Conservation (phyloP, 1,284 basidiomycete species). For the Irpex sp. region DNA sequence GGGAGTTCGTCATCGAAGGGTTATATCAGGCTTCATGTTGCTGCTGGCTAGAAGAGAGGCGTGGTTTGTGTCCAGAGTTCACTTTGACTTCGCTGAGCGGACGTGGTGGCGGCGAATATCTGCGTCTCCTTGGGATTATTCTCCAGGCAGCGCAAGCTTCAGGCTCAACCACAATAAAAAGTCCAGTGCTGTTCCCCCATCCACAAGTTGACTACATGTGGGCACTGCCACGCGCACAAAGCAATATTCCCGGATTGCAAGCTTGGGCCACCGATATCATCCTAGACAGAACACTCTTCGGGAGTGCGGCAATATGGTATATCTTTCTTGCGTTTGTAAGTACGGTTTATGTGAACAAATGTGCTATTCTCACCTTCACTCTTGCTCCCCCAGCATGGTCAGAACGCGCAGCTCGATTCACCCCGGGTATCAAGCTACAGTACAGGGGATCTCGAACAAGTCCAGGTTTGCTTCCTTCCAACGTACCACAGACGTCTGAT, state of each 20-base stretch:
- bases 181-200: background rate
- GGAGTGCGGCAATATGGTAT: background rate
- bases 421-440: background rate
- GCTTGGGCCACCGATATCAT: background rate
- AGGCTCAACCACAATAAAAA: background rate
- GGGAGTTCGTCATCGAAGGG: background rate
- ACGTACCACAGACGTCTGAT: background rate
- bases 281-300: background rate
- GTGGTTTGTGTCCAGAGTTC: background rate
- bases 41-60: background rate
- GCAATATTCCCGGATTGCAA: background rate
- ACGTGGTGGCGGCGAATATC: background rate
- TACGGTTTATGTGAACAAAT: background rate
- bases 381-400: background rate
- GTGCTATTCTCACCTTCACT: background rate
- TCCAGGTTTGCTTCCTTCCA: background rate
- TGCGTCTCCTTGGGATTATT: background rate
- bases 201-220: background rate
- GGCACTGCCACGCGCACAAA: background rate
- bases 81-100: background rate
- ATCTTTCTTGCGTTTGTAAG: background rate
- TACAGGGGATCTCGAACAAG: background rate
- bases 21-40: background rate
- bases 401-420: background rate
- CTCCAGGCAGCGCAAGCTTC: background rate